A percentile compares a stretch with the other conserved stretches of the same genome.
These are phyloP conservation scores for Periconia digitata DNA, from an alignment of 2,329 filamentous ascomycete species.

Conservation along the genomic window DNA sequence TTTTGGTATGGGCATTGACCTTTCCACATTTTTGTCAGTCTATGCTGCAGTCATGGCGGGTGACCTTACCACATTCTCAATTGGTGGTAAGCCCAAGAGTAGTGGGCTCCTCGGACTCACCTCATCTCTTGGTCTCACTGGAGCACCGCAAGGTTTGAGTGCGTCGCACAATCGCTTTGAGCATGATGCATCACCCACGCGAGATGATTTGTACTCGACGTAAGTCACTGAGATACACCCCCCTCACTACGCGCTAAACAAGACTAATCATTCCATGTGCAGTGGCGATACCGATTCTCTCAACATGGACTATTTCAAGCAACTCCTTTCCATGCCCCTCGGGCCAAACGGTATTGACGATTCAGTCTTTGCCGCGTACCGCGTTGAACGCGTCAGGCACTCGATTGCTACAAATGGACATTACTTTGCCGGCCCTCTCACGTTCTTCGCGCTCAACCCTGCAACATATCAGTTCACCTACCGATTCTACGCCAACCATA, in stretches of 20 bases:
- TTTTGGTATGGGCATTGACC: slow-evolving; percentile 38
- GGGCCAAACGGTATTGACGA: slow-evolving; percentile 5
- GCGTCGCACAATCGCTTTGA: slow-evolving; percentile 40
- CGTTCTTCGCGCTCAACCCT: neutral
- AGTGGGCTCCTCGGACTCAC: slow-evolving; percentile 12
- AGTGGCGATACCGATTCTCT: slow-evolving; percentile 7
- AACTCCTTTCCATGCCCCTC: slow-evolving; percentile 5
- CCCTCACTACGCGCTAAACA: neutral
- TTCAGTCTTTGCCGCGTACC: slow-evolving; percentile 6
- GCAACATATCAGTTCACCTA: slow-evolving; percentile 10
- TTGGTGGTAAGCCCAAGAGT: slow-evolving; percentile 47
- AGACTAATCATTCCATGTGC: neutral
- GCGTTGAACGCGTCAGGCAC: slow-evolving; percentile 3
- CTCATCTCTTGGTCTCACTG: slow-evolving; percentile 19
- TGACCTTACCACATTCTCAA: slow-evolving; percentile 51
- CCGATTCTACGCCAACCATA: slow-evolving; percentile 41
- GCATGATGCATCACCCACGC: slow-evolving; percentile 32
- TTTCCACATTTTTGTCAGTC: slow-evolving; percentile 33
- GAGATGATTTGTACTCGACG: slow-evolving; percentile 28
- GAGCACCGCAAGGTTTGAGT: slow-evolving; percentile 25
- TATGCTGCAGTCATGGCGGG: slow-evolving; percentile 39
- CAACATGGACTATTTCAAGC: slow-evolving; percentile 3
- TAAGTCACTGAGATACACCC: neutral
- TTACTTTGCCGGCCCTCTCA: neutral
- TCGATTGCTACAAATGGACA: slow-evolving; percentile 1